Conservation (phyloP, 495 filamentous ascomycete genomes). For the Penicillium coffeae region DNA sequence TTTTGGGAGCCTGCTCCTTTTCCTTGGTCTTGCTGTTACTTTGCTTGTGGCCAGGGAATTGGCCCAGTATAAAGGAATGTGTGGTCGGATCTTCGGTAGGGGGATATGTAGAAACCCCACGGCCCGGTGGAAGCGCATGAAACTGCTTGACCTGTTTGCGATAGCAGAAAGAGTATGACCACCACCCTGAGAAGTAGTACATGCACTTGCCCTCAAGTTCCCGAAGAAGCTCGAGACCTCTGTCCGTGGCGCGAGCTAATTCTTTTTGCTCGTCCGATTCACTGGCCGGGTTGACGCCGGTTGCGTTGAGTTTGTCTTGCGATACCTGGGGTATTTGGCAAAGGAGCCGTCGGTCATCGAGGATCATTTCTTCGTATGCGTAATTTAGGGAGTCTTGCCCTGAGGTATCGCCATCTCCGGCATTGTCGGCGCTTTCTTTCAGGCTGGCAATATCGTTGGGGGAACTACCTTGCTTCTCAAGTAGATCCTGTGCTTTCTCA, state of each 20-base stretch:
- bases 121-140: conserved; percentile 68
- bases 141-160: conserved; percentile 85
- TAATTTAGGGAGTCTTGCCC: conserved; percentile 3
- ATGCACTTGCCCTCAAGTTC: conserved; percentile 85
- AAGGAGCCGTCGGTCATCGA: conserved; percentile 68
- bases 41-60: conserved; percentile 34
- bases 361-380: conserved; percentile 55
- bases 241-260: conserved; percentile 73
- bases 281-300: conserved; percentile 53
- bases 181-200: conserved; percentile 91
- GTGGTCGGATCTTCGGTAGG: conserved; percentile 71
- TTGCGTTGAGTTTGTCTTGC: conserved; percentile 37
- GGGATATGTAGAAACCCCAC: conserved; percentile 64
- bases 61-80: conserved; percentile 77
- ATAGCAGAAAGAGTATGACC: conserved; percentile 97
- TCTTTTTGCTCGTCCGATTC: conserved; percentile 78
- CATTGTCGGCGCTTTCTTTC: conserved; percentile 1
- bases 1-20: conserved; percentile 26
- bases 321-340: conserved; percentile 78
- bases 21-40: conserved; percentile 25
- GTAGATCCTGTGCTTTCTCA: conserved; percentile 57
- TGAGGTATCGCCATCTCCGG: neutral
- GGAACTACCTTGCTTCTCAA: conserved; percentile 36
- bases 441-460: conserved; percentile 2
- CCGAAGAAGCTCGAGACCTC: conserved; percentile 85